phyloP scores from a whole-genome alignment of 495 filamentous ascomycete species.

The Sphaerosporella brunnea region DNA sequence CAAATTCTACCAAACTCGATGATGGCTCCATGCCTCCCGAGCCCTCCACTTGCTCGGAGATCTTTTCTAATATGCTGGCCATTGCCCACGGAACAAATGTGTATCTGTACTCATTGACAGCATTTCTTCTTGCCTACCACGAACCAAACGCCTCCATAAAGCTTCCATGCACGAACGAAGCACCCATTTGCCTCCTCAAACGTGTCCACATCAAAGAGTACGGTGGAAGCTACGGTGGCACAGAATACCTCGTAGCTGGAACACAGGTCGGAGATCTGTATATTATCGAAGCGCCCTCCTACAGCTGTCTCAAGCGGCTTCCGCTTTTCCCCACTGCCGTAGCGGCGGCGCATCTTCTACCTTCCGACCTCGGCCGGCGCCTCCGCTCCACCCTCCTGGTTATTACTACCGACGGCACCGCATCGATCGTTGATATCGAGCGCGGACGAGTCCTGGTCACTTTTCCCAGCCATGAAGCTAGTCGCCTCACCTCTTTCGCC shows the following conservation, averaged over 20 bases:
- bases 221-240: slow-evolving; percentile 13
- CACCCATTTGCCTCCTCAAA: slow-evolving; percentile 17
- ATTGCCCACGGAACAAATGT: slow-evolving; percentile 15
- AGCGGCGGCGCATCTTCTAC: slow-evolving; percentile 15
- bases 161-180: background rate
- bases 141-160: slow-evolving; percentile 9
- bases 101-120: slow-evolving; percentile 13
- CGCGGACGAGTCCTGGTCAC: slow-evolving; percentile 21
- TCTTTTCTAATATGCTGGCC: slow-evolving; percentile 21
- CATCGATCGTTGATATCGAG: slow-evolving; percentile 20
- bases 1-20: background rate
- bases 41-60: slow-evolving; percentile 12
- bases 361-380: slow-evolving; percentile 14
- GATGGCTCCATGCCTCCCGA: background rate
- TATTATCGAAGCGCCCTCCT: slow-evolving; percentile 13
- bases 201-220: slow-evolving; percentile 20
- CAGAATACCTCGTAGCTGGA: slow-evolving; percentile 21
- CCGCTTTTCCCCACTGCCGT: slow-evolving; percentile 14
- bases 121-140: slow-evolving; percentile 18
- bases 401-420: slow-evolving; percentile 13
- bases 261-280: slow-evolving; percentile 14
- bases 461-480: slow-evolving; percentile 19
- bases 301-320: slow-evolving; percentile 12
- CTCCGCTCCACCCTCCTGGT: slow-evolving; percentile 20
- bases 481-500: slow-evolving; percentile 13